Percentiles rank a stretch among this genome's conserved stretches.
Evolutionary conservation across 805 yeast genomes (phyloP).

Genomic region (Saccharomycopsis fibuligera): DNA sequence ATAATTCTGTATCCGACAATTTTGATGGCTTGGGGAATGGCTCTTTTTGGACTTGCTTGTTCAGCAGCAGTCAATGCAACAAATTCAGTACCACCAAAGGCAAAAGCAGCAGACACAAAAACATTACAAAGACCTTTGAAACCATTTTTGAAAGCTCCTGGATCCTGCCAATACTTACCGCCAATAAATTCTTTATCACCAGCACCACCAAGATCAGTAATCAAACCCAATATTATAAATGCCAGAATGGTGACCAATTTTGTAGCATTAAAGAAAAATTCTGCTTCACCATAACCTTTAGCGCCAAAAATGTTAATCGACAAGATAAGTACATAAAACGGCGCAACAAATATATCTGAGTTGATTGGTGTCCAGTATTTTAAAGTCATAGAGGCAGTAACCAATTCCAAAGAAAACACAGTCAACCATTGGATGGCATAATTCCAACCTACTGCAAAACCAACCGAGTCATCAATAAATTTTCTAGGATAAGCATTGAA

Average conservation of each 20-base stretch:
- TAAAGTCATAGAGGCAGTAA: slow-evolving; percentile 58
- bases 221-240: slow-evolving; percentile 46
- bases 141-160: slow-evolving; percentile 49
- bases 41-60: slow-evolving; percentile 37
- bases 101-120: slow-evolving; percentile 51
- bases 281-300: slow-evolving; percentile 57
- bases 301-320: slow-evolving; percentile 47
- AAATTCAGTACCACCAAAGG: slow-evolving; percentile 58
- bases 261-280: slow-evolving; percentile 56
- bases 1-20: slow-evolving; percentile 62
- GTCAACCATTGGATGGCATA: slow-evolving; percentile 60
- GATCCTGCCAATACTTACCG: slow-evolving; percentile 42
- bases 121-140: slow-evolving; percentile 50
- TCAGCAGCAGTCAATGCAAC: slow-evolving; percentile 56
- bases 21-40: slow-evolving; percentile 58
- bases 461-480: slow-evolving; percentile 50
- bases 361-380: slow-evolving; percentile 50
- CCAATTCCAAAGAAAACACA: slow-evolving; percentile 57
- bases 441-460: slow-evolving; percentile 57
- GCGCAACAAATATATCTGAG: slow-evolving; percentile 51
- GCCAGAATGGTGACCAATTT: slow-evolving; percentile 60
- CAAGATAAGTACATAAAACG: slow-evolving; percentile 42
- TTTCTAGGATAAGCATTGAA: slow-evolving; percentile 50
- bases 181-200: slow-evolving; percentile 44
- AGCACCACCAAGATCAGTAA: slow-evolving; percentile 38